Percentiles rank a stretch among this genome's conserved stretches.
These are phyloP conservation scores for Amaranthus tricolor DNA, from an alignment of 179 eudicot genomes.

Conservation along the genomic window DNA sequence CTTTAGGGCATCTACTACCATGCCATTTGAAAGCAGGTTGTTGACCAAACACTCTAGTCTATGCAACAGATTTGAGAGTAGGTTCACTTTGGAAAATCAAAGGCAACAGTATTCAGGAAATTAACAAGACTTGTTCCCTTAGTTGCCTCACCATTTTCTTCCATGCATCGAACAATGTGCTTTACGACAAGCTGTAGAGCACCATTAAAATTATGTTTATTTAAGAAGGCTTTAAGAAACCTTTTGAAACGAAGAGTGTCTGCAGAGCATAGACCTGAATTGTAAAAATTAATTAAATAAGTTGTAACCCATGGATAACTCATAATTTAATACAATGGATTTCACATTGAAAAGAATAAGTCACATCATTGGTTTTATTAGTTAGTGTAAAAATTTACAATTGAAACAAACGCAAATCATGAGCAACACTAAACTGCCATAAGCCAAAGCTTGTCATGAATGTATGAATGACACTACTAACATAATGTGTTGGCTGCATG, in stretches of 20 bases:
- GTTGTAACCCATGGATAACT: no score
- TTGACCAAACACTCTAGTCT: constrained; percentile 7
- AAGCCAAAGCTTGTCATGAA: no score
- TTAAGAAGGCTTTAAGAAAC: not conserved
- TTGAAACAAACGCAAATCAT: no score
- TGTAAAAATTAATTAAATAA: no score
- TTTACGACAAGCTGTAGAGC: not conserved
- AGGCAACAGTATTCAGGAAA: not conserved
- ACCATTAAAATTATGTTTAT: not conserved
- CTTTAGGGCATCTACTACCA: constrained; percentile 3
- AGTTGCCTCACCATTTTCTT: not conserved
- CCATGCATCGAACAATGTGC: constrained; percentile 3
- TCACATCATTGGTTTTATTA: no score
- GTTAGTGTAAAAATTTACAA: no score
- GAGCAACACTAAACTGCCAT: no score
- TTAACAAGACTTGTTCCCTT: not conserved
- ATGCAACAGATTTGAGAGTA: constrained; percentile 1
- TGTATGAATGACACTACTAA: no score
- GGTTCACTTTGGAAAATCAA: not conserved
- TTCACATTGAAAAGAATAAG: no score
- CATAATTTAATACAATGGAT: no score
- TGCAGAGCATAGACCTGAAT: no score
- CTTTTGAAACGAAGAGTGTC: not conserved
- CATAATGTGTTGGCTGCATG: no score
- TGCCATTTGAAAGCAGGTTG: constrained; percentile 2